These are phyloP conservation scores for Silene noctiflora DNA, from an alignment of 179 eudicot species.

Conservation along the genomic window DNA sequence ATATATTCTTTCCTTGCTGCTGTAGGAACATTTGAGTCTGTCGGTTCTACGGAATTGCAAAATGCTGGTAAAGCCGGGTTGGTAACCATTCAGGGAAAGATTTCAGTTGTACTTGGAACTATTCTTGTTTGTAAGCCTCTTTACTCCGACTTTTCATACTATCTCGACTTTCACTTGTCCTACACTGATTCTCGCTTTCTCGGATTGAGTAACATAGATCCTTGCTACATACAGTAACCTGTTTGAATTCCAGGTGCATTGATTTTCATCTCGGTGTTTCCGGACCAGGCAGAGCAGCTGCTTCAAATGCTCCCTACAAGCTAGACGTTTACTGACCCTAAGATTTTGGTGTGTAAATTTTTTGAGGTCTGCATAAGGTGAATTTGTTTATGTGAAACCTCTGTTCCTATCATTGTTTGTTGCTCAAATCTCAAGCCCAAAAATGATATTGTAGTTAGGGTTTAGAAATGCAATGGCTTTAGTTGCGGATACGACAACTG, in stretches of 20 bases:
- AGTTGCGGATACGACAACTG: too few species aligned
- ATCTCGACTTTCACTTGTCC: background rate
- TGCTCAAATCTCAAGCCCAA: background rate
- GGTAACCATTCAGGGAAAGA: slow-evolving; percentile 82
- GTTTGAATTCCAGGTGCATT: slow-evolving; percentile 49
- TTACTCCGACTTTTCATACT: background rate
- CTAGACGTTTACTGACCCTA: slow-evolving; percentile 24
- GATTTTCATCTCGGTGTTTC: slow-evolving; percentile 75
- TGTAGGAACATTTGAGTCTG: slow-evolving; percentile 75
- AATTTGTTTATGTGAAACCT: background rate
- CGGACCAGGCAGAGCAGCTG: slow-evolving; percentile 80
- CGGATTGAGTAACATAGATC: too few species aligned
- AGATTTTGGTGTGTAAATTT: background rate
- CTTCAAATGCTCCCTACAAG: slow-evolving; percentile 47
- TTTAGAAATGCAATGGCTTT: too few species aligned
- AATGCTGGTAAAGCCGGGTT: slow-evolving; percentile 97
- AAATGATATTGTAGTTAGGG: too few species aligned
- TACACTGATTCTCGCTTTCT: background rate
- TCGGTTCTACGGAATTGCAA: slow-evolving; percentile 81
- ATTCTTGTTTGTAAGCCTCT: slow-evolving; percentile 71
- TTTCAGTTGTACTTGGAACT: slow-evolving; percentile 86
- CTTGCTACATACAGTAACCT: too few species aligned
- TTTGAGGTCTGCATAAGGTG: background rate
- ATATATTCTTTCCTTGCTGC: background rate
- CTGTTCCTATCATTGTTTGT: too few species aligned